Conservation (phyloP, 305 asterid genomes). For the Ruellia speciosa region DNA sequence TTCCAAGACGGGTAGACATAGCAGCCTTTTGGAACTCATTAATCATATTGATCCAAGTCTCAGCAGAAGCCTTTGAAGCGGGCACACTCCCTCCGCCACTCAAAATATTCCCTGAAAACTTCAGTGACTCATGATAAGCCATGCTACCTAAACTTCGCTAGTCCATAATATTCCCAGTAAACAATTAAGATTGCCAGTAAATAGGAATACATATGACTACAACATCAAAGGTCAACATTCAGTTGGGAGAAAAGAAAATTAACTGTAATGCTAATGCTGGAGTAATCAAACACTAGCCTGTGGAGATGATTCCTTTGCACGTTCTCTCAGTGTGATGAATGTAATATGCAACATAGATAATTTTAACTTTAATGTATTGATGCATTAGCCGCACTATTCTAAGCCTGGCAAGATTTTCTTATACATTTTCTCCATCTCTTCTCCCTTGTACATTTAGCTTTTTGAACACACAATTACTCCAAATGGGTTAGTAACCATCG, state of each 20-base stretch:
- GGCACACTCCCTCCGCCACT: conserved; percentile 7
- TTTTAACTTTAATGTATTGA: neutral
- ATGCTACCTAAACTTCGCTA: neutral
- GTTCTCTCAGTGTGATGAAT: neutral
- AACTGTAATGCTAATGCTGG: neutral
- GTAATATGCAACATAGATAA: neutral
- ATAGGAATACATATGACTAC: neutral
- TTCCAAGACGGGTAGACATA: conserved; percentile 3
- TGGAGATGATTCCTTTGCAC: neutral
- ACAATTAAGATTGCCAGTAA: neutral
- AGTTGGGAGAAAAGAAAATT: neutral
- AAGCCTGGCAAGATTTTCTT: neutral
- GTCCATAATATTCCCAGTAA: neutral
- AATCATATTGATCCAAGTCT: conserved; percentile 4
- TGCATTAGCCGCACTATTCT: too few species aligned
- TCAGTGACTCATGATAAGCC: neutral
- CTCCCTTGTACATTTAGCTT: neutral
- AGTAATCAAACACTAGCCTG: neutral
- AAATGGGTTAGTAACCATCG: neutral
- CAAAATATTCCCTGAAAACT: neutral
- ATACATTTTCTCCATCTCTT: neutral
- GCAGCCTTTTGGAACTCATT: conserved; percentile 2
- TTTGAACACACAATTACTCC: neutral
- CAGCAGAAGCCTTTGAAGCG: conserved; percentile 2
- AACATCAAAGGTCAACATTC: neutral